Conservation (phyloP, 345 rosid species). For the Gossypium stocksii region DNA sequence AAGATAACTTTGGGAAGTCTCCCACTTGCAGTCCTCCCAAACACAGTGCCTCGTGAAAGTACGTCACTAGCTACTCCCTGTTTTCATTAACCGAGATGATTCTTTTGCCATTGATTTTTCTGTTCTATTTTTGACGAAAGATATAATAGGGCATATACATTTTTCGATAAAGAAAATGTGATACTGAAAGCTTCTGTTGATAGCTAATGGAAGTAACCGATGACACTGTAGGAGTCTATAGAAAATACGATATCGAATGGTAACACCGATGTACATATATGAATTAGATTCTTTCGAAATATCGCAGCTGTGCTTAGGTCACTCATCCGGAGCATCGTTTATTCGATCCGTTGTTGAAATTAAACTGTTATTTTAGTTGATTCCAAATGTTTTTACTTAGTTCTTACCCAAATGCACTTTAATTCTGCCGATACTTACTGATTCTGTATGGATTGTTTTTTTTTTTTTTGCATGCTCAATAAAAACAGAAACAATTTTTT, state of each 20-base stretch:
- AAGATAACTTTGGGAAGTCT: constrained; percentile 37
- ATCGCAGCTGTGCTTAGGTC: neutral
- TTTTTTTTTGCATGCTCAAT: no score
- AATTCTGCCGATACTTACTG: no score
- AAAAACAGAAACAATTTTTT: no score
- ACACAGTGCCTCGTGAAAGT: constrained; percentile 21
- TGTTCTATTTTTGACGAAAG: constrained; percentile 12
- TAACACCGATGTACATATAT: constrained; percentile 26
- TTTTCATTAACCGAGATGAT: constrained; percentile 16
- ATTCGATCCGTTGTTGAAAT: neutral
- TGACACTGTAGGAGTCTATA: constrained; percentile 5
- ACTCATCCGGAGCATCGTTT: neutral
- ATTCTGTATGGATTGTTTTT: no score
- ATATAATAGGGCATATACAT: constrained; percentile 1
- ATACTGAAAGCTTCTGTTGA: neutral
- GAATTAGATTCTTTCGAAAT: neutral
- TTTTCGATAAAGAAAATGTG: neutral
- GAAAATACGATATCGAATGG: constrained; percentile 19
- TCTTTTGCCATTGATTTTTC: constrained; percentile 23
- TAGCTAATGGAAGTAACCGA: constrained; percentile 9
- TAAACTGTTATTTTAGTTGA: neutral
- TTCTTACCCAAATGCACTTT: neutral
- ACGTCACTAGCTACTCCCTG: constrained; percentile 14
- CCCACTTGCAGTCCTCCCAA: constrained; percentile 25
- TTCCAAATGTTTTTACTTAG: neutral